Conservation (phyloP, 2,329 filamentous ascomycete species). For the Penicillium janthinellum region DNA sequence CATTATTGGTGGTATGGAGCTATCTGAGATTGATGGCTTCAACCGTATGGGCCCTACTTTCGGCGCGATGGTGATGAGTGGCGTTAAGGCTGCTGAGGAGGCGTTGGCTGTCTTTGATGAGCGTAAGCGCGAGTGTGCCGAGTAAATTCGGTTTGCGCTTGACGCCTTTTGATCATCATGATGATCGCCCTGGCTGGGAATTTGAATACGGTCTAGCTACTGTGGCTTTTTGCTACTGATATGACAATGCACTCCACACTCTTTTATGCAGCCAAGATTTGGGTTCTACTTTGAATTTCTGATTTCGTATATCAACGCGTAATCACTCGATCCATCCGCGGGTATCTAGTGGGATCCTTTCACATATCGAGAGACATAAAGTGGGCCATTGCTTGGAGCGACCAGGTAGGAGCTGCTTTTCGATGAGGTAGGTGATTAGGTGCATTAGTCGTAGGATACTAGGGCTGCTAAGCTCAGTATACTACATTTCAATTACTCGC, state of each 20-base stretch:
- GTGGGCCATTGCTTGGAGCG: too few relatives aligned
- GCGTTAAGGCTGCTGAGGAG: constrained; percentile 90
- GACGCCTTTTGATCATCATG: not conserved
- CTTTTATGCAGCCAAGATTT: constrained; percentile 17
- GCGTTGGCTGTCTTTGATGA: constrained; percentile 75
- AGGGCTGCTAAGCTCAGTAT: too few relatives aligned
- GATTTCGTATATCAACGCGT: not conserved
- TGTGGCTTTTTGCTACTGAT: constrained; percentile 13
- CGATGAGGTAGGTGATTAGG: too few relatives aligned
- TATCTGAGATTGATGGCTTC: constrained; percentile 85
- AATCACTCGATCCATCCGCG: not conserved
- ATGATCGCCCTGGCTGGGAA: not conserved
- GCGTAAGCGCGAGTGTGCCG: constrained; percentile 75
- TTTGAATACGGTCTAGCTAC: not conserved
- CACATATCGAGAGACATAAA: too few relatives aligned
- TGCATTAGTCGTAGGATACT: too few relatives aligned
- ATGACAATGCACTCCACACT: constrained; percentile 24
- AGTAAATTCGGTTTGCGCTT: constrained; percentile 41
- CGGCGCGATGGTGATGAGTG: constrained; percentile 83
- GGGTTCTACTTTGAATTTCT: not conserved
- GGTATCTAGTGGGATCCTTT: too few relatives aligned
- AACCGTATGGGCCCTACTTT: constrained; percentile 91
- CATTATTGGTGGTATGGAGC: constrained; percentile 93
- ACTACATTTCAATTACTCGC: not conserved
- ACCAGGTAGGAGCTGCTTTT: too few relatives aligned